Conservation (phyloP, 257 asterid species). For the Plantago ovata region DNA sequence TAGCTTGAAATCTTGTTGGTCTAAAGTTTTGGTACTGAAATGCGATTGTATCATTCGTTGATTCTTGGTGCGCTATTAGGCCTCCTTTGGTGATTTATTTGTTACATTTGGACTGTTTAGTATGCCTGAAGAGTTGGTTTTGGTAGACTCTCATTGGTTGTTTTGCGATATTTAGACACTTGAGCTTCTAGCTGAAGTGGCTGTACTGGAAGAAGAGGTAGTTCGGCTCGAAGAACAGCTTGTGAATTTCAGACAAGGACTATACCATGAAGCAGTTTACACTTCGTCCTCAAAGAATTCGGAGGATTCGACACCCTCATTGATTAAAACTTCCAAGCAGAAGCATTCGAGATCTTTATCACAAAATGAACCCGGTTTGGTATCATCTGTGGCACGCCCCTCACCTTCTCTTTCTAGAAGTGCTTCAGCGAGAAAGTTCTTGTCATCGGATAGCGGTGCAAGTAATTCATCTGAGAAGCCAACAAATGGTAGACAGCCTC, state of each 20-base stretch:
- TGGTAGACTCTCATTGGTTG: background rate
- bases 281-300: constrained; percentile 39
- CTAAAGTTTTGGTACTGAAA: background rate
- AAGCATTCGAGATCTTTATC: constrained; percentile 68
- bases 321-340: constrained; percentile 21
- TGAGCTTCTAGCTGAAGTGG: constrained; percentile 97
- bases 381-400: constrained; percentile 25
- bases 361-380: constrained; percentile 40
- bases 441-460: constrained; percentile 22
- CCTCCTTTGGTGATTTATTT: too few species aligned
- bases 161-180: constrained; percentile 41
- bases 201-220: constrained; percentile 92
- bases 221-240: constrained; percentile 74
- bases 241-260: constrained; percentile 63
- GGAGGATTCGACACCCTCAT: constrained; percentile 16
- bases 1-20: too few species aligned
- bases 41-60: background rate
- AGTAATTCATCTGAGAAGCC: constrained; percentile 20
- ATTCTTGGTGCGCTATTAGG: too few species aligned
- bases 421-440: constrained; percentile 43
- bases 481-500: constrained; percentile 24
- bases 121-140: background rate
- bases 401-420: constrained; percentile 39
- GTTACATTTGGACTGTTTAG: background rate
- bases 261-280: constrained; percentile 57